phyloP scores from a whole-genome alignment of 805 yeast genomes.

The Barnettozyma californica region DNA sequence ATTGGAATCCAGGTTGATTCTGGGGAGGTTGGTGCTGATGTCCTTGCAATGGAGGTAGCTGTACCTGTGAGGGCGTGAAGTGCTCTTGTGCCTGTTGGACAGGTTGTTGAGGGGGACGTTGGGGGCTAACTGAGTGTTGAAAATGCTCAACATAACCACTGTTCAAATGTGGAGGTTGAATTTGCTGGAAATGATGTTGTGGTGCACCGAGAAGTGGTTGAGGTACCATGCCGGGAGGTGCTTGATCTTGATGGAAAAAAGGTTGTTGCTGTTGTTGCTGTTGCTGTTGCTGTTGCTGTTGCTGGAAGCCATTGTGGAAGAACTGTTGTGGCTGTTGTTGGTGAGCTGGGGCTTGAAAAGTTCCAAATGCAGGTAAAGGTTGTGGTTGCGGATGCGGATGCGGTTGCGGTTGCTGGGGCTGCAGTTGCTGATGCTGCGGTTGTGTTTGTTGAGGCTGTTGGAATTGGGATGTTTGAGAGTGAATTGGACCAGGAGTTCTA shows the following conservation, averaged over 20 bases:
- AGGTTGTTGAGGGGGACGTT: background rate
- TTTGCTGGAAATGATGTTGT: background rate
- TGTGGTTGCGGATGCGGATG: background rate
- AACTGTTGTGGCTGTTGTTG: constrained; percentile 4
- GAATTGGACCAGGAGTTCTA: background rate
- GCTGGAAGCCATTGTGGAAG: background rate
- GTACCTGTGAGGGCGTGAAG: constrained; percentile 1
- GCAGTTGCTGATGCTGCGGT: background rate
- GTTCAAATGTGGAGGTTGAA: background rate
- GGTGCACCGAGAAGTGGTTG: background rate
- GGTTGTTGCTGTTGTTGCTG: background rate
- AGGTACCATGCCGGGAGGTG: background rate
- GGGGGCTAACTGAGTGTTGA: background rate
- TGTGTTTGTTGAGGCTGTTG: background rate
- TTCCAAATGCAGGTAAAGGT: background rate
- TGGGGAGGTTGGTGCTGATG: constrained; percentile 4
- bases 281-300: too few relatives aligned
- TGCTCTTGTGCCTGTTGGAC: background rate
- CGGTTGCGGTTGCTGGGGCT: background rate
- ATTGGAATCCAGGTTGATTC: background rate
- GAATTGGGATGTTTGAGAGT: background rate
- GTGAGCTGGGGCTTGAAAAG: background rate
- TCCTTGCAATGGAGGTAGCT: constrained; percentile 3
- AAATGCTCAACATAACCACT: background rate
- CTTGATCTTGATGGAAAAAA: background rate